Evolutionary conservation across 768 basidiomycete genomes (phyloP).

Genomic region (Tulasnella sp.): DNA sequence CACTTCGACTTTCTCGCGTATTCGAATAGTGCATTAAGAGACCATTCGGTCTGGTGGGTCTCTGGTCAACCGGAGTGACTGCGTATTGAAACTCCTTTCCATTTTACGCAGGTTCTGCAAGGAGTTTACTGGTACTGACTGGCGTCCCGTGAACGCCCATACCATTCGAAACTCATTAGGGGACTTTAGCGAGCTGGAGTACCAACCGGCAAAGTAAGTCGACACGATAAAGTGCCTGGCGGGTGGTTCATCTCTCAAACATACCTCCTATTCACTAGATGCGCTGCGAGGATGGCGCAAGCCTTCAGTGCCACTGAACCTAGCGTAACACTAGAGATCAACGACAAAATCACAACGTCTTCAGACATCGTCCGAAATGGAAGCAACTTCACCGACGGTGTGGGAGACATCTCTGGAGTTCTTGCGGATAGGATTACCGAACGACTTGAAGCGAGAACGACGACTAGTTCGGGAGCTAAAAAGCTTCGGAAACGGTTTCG

Average conservation of each 20-base stretch:
- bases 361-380: slow-evolving; percentile 37
- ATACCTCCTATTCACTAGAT: slow-evolving; percentile 48
- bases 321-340: slow-evolving; percentile 33
- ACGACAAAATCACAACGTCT: slow-evolving; percentile 28
- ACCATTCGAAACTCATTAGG: slow-evolving; percentile 47
- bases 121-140: slow-evolving; percentile 33
- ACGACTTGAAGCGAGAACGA: slow-evolving; percentile 22
- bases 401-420: slow-evolving; percentile 48
- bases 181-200: slow-evolving; percentile 32
- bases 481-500: slow-evolving; percentile 28
- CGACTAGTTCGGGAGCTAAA: slow-evolving; percentile 18
- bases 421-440: slow-evolving; percentile 40
- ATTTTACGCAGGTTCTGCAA: slow-evolving; percentile 40
- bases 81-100: slow-evolving; percentile 22
- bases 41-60: slow-evolving; percentile 57
- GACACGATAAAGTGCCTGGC: too few relatives aligned
- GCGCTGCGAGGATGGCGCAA: slow-evolving; percentile 59
- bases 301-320: slow-evolving; percentile 67
- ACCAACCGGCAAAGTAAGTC: slow-evolving; percentile 25
- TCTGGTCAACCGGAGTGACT: neutral
- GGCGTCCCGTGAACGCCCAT: slow-evolving; percentile 30
- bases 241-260: slow-evolving; percentile 32
- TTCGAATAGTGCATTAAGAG: slow-evolving; percentile 62
- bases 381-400: slow-evolving; percentile 57
- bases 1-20: slow-evolving; percentile 56